Base-by-base conservation (phyloP, 1,284 basidiomycete genomes). In the Rhodofomes roseus region DNA sequence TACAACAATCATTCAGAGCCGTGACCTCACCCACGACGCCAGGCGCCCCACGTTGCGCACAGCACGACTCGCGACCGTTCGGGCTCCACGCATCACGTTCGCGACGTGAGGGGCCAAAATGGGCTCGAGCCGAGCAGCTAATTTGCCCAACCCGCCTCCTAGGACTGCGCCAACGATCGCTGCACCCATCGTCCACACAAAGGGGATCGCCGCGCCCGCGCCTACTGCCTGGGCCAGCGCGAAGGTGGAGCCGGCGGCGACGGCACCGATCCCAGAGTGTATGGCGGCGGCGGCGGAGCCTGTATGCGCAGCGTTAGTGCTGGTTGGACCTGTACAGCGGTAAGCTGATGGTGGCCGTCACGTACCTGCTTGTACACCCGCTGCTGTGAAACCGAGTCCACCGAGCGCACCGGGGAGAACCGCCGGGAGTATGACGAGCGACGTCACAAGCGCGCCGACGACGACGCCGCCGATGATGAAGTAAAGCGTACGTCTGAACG, bases 251-350 rank as follows among this genome's bases (percentile, higher is more conserved):
- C 65, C 65, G 0, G 58, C 63, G 5, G 20, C 60, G 16, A 65
- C 63, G 27, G 56, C 60, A 1, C 66, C 66, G 9, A 65, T 66
- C 2, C 23, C 16, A 31, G 66, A 55, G 20, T 67, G 63, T 0
- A 44, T 51, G 1, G 29, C 53, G 0, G 62, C 63, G 7, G 65
- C 66, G 2, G 55, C 5, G 1, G 60, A 48, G 7, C 65, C 65
- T 64, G 36, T n/a, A 29, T 3, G 36, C 23, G 43, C 41, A 43
- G 34, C 18, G 18, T 43, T 43, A 43, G n/a, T n/a, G n/a, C n/a
- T n/a, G n/a, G n/a, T n/a, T n/a, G n/a, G n/a, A n/a, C n/a, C n/a
- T n/a, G n/a, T n/a, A n/a, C n/a, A n/a, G n/a, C n/a, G n/a, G n/a
- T n/a, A n/a, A n/a, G n/a, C n/a, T n/a, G n/a, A n/a, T n/a, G n/a